Conservation (phyloP, 2,329 filamentous ascomycete genomes). For the Dactylellina leptospora region DNA sequence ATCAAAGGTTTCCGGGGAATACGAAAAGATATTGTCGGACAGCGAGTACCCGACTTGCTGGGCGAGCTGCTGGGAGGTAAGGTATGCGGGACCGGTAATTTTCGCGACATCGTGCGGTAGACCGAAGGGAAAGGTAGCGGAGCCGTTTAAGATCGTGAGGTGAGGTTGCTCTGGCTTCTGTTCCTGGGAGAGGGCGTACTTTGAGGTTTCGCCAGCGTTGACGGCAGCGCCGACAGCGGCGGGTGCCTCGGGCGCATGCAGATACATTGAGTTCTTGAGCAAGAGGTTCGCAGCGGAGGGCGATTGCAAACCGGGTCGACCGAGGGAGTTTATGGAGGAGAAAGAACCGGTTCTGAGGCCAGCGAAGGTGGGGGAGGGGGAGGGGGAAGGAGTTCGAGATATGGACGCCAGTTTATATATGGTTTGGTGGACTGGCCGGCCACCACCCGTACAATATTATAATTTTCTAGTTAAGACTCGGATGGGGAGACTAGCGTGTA, state of each 20-base stretch:
- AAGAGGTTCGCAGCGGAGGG: constrained; percentile 44
- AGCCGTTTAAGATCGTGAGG: constrained; percentile 56
- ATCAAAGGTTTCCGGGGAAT: constrained; percentile 92
- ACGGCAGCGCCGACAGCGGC: constrained; percentile 6
- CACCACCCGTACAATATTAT: constrained; percentile 12
- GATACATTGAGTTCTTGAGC: constrained; percentile 44
- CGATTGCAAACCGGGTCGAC: constrained; percentile 36
- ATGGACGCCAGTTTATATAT: constrained; percentile 40
- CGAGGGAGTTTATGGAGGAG: constrained; percentile 37
- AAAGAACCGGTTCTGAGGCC: constrained; percentile 45
- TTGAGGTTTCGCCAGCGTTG: constrained; percentile 39
- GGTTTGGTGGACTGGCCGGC: constrained; percentile 17
- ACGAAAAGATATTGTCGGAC: constrained; percentile 89
- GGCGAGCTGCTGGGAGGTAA: constrained; percentile 89
- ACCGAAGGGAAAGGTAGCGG: constrained; percentile 56
- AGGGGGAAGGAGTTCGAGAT: constrained; percentile 47
- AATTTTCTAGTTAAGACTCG: constrained; percentile 1
- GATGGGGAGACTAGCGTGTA: not conserved
- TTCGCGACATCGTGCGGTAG: constrained; percentile 52
- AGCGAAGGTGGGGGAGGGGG: constrained; percentile 47
- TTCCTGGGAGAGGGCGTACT: constrained; percentile 41
- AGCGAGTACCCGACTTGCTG: constrained; percentile 95
- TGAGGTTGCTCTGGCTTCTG: constrained; percentile 52
- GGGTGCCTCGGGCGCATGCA: constrained; percentile 32
- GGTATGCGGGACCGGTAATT: constrained; percentile 87